Percentiles rank a stretch among this genome's conserved stretches.
phyloP scores from a whole-genome alignment of 768 basidiomycete genomes.

The Tulasnella sp. region DNA sequence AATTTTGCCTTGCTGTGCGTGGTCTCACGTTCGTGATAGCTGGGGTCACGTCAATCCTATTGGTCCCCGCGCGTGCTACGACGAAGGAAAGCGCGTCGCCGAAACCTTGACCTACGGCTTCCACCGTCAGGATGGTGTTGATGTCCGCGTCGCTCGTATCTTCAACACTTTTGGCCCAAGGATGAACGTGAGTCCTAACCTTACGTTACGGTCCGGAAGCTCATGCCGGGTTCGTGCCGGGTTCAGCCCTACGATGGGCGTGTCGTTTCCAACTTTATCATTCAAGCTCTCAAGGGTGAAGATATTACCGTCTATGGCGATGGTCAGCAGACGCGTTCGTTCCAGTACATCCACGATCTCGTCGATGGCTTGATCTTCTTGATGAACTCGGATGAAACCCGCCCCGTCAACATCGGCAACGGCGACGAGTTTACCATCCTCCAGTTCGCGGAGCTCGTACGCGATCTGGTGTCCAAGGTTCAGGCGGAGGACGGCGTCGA shows the following conservation, averaged over 20 bases:
- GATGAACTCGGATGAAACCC: slow-evolving; percentile 90
- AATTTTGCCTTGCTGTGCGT: background rate
- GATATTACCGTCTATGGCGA: slow-evolving; percentile 97
- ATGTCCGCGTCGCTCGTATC: slow-evolving; percentile 93
- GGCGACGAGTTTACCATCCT: slow-evolving; percentile 91
- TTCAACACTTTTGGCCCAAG: slow-evolving; percentile 83
- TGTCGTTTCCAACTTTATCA: slow-evolving; percentile 98
- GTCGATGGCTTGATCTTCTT: slow-evolving; percentile 83
- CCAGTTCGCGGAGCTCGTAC: slow-evolving; percentile 85
- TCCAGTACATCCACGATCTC: slow-evolving; percentile 98
- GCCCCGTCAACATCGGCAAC: slow-evolving; percentile 95
- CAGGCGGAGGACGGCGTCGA: slow-evolving; percentile 66
- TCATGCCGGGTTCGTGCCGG: background rate
- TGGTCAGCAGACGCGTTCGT: slow-evolving; percentile 84
- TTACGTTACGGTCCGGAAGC: background rate
- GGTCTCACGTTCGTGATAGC: slow-evolving; percentile 31
- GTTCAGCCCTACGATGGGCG: slow-evolving; percentile 79
- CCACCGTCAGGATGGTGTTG: slow-evolving; percentile 86
- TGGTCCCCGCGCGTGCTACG: slow-evolving; percentile 97
- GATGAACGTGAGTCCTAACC: background rate
- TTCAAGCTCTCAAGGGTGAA: slow-evolving; percentile 90
- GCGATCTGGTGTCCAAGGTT: slow-evolving; percentile 86
- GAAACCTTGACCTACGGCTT: slow-evolving; percentile 97
- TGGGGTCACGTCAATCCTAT: slow-evolving; percentile 99
- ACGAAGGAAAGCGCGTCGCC: slow-evolving; percentile 98